These are phyloP conservation scores for Fusarium sp. DNA, from an alignment of 2,329 filamentous ascomycete genomes.

Conservation along the genomic window DNA sequence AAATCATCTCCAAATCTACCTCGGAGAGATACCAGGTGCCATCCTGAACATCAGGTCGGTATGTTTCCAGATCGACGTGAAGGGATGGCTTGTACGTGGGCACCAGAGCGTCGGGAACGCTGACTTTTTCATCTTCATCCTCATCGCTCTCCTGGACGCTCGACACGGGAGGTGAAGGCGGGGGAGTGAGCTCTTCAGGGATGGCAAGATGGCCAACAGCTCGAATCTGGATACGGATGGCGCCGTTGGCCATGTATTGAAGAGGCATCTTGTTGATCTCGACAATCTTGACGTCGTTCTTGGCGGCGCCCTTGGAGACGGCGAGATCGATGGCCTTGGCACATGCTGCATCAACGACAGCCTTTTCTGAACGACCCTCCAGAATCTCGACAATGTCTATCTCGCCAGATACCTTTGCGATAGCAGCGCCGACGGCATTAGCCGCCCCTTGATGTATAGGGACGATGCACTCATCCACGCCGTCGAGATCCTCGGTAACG, in stretches of 20 bases:
- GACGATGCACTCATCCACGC: slow-evolving; percentile 59
- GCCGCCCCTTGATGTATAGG: slow-evolving; percentile 64
- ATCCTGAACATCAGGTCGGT: slow-evolving; percentile 45
- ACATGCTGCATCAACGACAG: slow-evolving; percentile 52
- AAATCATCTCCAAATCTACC: slow-evolving; percentile 49
- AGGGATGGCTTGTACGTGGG: slow-evolving; percentile 47
- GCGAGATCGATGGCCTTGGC: slow-evolving; percentile 47
- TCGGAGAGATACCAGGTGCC: slow-evolving; percentile 51
- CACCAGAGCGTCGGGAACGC: slow-evolving; percentile 44
- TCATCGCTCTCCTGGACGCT: slow-evolving; percentile 28
- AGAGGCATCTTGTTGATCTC: slow-evolving; percentile 56
- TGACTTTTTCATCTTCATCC: slow-evolving; percentile 41
- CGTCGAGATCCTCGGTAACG: slow-evolving; percentile 57
- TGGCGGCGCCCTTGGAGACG: slow-evolving; percentile 45
- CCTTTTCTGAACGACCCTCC: slow-evolving; percentile 50
- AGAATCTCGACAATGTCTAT: slow-evolving; percentile 62
- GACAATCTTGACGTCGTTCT: slow-evolving; percentile 53
- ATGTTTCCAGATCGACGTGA: slow-evolving; percentile 43
- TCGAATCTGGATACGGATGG: slow-evolving; percentile 48
- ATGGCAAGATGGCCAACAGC: slow-evolving; percentile 49
- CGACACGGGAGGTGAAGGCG: slow-evolving; percentile 28
- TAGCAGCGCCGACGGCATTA: slow-evolving; percentile 69
- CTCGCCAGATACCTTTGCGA: slow-evolving; percentile 62
- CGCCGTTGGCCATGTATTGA: slow-evolving; percentile 49
- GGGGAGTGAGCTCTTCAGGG: slow-evolving; percentile 41